Evolutionary conservation across 2,329 filamentous ascomycete species (phyloP), one percentile per base, ranked within the genome.

Genomic region (Daldinia eschscholtzii): DNA sequence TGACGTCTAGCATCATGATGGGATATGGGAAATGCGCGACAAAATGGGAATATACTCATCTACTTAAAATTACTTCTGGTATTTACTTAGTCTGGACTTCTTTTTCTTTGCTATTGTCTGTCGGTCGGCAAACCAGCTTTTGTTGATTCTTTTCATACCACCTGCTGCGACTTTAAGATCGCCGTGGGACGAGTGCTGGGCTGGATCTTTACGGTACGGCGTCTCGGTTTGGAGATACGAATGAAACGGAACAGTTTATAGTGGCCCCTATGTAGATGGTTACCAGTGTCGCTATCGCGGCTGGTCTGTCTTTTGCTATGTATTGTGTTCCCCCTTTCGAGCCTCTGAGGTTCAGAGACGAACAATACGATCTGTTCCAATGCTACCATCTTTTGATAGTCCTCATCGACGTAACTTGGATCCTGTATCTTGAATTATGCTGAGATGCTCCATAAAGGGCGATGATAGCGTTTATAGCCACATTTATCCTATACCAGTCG

Each of bases 171-270:
- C 55, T 44, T 48, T 23, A 20, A 33, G 26, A 53, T 56, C 52
- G 44, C 56, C 44, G 35, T 55, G 58, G 62, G 63, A 66, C 52
- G 60, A 67, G 61, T 64, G 53, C 61, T 62, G 58, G 70, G 67
- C 70, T 70, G 68, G 69, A 67, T 67, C 61, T 66, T 62, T 64
- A 57, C 33, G 66, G 66, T 62, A 71, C 66, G 69, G 69, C 69
- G 69, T 71, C 69, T 71, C 57, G 69, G 66, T 67, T 71, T 71
- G 66, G 69, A 71, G 69, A 71, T 69, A 71, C 60, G 69, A 71
- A 62, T 62, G 66, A 67, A 64, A 61, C 18, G 61, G 66, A 58
- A 48, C 56, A 57, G 55, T 48, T 67, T 42, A 53, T 37, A 63
- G 59, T 48, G 57, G 60, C 64, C 50, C 44, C 23, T 44, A 15